A percentile compares a stretch with the other conserved stretches of the same genome.
Conservation (phyloP, 2,329 filamentous ascomycete genomes). For the Microcyclospora tardicrescens region DNA sequence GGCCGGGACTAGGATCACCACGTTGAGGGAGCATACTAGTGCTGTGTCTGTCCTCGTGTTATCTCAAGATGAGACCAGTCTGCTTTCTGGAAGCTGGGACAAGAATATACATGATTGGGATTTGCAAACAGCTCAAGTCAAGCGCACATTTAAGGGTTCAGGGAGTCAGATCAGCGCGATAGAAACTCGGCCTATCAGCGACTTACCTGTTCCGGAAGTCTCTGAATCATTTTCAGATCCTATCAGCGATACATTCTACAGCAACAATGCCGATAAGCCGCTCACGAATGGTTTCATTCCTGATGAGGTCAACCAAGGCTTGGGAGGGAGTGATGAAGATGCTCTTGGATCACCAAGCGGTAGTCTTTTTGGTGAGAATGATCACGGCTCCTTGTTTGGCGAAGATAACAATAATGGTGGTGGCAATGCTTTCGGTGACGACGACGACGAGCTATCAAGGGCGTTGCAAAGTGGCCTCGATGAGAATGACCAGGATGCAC, state of each 20-base stretch:
- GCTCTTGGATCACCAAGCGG: constrained; percentile 54
- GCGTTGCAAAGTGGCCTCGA: constrained; percentile 49
- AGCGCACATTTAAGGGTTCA: constrained; percentile 62
- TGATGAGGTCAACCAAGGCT: constrained; percentile 6
- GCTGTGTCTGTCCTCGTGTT: constrained; percentile 81
- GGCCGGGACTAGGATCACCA: constrained; percentile 78
- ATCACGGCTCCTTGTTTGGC: constrained; percentile 65
- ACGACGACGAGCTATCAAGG: constrained; percentile 69
- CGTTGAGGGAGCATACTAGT: constrained; percentile 71
- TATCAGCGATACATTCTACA: constrained; percentile 49
- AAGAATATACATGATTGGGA: constrained; percentile 94
- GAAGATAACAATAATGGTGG: constrained; percentile 42
- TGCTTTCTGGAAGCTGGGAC: constrained; percentile 93
- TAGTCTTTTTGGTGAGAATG: constrained; percentile 72
- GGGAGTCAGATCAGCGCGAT: constrained; percentile 79
- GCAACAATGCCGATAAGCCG: constrained; percentile 54
- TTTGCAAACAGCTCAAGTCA: constrained; percentile 67
- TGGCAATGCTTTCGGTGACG: constrained; percentile 53
- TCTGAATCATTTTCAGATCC: constrained; percentile 50
- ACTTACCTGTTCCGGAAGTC: constrained; percentile 61
- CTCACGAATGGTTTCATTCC: constrained; percentile 25
- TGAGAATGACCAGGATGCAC: constrained; percentile 24
- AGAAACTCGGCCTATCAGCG: constrained; percentile 68
- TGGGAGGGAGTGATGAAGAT: constrained; percentile 39
- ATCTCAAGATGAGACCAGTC: constrained; percentile 69